Base-by-base conservation (phyloP, 345 rosid species). In the Nasturtium officinale region DNA sequence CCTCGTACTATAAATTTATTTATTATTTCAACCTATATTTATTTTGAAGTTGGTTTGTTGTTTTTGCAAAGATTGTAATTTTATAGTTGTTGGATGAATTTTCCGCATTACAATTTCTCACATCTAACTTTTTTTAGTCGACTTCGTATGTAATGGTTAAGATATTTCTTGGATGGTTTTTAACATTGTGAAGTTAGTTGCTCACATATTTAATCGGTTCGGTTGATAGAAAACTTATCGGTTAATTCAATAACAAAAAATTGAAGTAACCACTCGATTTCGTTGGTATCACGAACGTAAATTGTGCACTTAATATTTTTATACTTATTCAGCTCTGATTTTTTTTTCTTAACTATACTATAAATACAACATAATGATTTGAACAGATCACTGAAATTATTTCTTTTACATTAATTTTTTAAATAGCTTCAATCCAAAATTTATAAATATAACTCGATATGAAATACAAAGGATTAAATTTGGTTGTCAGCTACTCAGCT, bases 181-280 rank as follows among this genome's bases (percentile, higher is more conserved):
- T 55, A 16, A 55, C 60, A 55, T n/a, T n/a, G 37, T n/a, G 13
- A 55, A 55, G 7, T 55, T 55, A 55, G 28, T 54, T 21, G n/a
- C n/a, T n/a, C n/a, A 12, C 45, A 38, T 38, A 38, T 5, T 12
- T 38, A 38, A 29, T 29, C 6, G 7, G 7, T 29, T 29, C 32
- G 32, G 32, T 29, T 29, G 7, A 29, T 5, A 29, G 32, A 1
- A 23, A 23, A 23, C 5, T 29, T 29, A 29, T 29, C 32, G 32
- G 1, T 29, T 5, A 29, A 29, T 29, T 29, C 32, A 26, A 26
- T 26, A 29, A 28, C 4, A 29, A 29, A 29, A 29, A 29, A 29
- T 29, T 29, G 32, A 6, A 29, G 32, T 29, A 29, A 5, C 32
- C 32, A 29, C 6, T 29, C 32, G 32, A 29, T 23, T 23, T 23